A percentile compares a stretch with the other conserved stretches of the same genome.
These are phyloP conservation scores for Thermomyces lanuginosus DNA, from an alignment of 2,329 filamentous ascomycete genomes.

Conservation along the genomic window DNA sequence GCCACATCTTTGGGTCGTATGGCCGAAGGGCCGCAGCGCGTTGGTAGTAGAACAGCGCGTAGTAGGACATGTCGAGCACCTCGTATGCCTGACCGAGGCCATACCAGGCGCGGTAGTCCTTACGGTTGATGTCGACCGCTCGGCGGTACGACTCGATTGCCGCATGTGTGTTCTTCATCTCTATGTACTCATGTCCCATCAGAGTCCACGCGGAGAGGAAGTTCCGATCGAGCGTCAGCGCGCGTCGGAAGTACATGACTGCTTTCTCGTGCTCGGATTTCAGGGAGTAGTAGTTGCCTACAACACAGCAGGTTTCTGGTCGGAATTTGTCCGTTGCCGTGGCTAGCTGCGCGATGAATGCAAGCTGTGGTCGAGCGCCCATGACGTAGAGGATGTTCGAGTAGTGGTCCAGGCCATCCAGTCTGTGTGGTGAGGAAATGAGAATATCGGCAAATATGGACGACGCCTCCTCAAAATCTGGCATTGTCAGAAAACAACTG, in stretches of 20 bases:
- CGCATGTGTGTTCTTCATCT: slow-evolving; percentile 95
- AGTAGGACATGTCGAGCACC: slow-evolving; percentile 93
- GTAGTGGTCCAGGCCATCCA: slow-evolving; percentile 88
- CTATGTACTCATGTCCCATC: slow-evolving; percentile 97
- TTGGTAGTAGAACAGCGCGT: slow-evolving; percentile 95
- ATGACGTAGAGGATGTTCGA: slow-evolving; percentile 96
- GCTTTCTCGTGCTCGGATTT: slow-evolving; percentile 94
- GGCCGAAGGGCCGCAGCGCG: slow-evolving; percentile 83
- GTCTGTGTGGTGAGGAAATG: slow-evolving; percentile 48
- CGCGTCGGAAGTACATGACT: slow-evolving; percentile 91
- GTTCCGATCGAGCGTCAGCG: slow-evolving; percentile 71
- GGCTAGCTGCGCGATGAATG: slow-evolving; percentile 81
- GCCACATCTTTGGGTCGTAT: slow-evolving; percentile 98
- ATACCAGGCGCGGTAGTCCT: slow-evolving; percentile 97
- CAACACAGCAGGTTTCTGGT: slow-evolving; percentile 88
- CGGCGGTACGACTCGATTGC: slow-evolving; percentile 93
- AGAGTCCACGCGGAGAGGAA: slow-evolving; percentile 94
- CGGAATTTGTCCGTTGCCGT: slow-evolving; percentile 88
- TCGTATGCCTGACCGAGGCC: slow-evolving; percentile 94
- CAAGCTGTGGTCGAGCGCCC: slow-evolving; percentile 70
- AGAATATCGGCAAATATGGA: slow-evolving; percentile 50
- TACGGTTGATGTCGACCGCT: slow-evolving; percentile 86
- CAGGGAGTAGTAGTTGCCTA: slow-evolving; percentile 93
- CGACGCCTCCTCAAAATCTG: slow-evolving; percentile 48
- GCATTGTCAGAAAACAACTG: neutral